A percentile compares a stretch with the other conserved stretches of the same genome.
Evolutionary conservation across 306 rosid species (phyloP).

Genomic region (Nissolia schottii): DNA sequence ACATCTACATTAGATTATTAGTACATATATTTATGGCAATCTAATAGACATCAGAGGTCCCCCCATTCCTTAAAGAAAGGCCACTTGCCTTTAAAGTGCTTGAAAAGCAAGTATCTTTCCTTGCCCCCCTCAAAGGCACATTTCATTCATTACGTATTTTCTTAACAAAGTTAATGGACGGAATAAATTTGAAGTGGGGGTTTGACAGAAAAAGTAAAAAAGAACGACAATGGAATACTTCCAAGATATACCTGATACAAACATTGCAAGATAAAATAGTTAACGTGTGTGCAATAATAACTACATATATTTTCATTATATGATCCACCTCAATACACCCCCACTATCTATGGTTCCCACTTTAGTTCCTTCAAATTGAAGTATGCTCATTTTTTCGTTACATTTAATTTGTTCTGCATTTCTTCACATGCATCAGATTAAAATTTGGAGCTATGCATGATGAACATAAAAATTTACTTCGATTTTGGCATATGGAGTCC

Average conservation of each 20-base stretch:
- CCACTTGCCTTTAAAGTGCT: constrained; percentile 28
- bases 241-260: not conserved
- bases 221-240: not conserved
- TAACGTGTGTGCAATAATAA: not conserved
- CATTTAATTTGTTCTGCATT: not conserved
- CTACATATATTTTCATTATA: not conserved
- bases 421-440: not conserved
- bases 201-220: not conserved
- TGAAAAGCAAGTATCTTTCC: constrained; percentile 24
- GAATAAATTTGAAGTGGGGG: not conserved
- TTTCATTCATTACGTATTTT: constrained; percentile 7
- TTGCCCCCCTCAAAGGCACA: constrained; percentile 2
- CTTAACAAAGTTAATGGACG: not conserved
- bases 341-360: not conserved
- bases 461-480: no score
- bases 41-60: constrained; percentile 4
- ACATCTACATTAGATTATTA: no score
- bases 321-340: not conserved
- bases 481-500: constrained; percentile 5
- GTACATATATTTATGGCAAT: constrained; percentile 15
- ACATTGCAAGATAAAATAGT: not conserved
- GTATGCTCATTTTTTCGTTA: not conserved
- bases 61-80: constrained; percentile 16
- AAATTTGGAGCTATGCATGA: not conserved
- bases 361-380: not conserved